Conservation (phyloP, 2,329 filamentous ascomycete species). For the Tolypocladium tundrense region DNA sequence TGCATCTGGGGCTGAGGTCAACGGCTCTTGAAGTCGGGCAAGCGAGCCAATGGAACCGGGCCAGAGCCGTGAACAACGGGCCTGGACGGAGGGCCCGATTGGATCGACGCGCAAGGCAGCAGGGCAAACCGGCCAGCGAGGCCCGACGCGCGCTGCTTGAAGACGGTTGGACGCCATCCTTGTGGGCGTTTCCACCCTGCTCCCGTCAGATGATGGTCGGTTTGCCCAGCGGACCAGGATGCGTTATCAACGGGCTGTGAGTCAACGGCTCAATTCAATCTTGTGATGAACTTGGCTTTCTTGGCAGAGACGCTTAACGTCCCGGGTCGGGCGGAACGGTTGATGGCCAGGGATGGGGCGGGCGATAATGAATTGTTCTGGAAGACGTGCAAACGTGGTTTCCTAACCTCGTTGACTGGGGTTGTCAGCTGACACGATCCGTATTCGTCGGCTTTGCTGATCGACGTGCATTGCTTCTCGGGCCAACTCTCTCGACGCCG, state of each 20-base stretch:
- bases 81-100: slow-evolving; percentile 1
- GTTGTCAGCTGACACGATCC: neutral
- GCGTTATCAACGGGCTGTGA: neutral
- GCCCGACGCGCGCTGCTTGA: neutral
- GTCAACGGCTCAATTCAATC: neutral
- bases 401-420: neutral
- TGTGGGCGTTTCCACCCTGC: neutral
- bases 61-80: neutral
- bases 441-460: neutral
- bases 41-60: neutral
- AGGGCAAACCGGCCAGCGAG: neutral
- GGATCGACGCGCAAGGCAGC: slow-evolving; percentile 1
- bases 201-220: neutral
- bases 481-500: neutral
- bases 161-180: neutral
- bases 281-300: neutral
- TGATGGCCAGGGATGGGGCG: neutral
- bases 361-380: neutral
- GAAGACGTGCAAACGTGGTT: neutral
- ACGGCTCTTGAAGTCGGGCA: neutral
- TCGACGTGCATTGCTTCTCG: neutral
- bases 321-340: neutral
- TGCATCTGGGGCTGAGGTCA: slow-evolving; percentile 3
- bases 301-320: neutral
- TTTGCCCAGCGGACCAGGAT: neutral